Evolutionary conservation across 2,329 filamentous ascomycete genomes (phyloP).

Genomic region (Albifimbria verrucaria): DNA sequence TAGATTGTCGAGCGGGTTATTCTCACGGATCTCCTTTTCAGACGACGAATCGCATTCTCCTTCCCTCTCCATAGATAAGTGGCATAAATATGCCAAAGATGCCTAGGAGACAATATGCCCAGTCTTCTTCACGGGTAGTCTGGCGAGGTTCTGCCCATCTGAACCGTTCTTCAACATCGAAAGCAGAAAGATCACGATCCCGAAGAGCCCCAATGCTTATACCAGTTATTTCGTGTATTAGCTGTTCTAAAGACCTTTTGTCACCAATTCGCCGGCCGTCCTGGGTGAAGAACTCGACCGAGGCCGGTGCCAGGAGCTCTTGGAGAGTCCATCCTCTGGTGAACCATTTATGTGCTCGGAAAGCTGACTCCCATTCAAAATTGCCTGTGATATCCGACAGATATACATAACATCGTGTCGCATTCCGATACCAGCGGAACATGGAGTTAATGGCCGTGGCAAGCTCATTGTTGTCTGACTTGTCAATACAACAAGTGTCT

Average conservation of each 20-base stretch:
- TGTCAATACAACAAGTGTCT: constrained; percentile 16
- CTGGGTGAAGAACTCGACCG: constrained; percentile 19
- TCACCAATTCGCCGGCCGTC: constrained; percentile 14
- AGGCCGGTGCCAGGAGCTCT: constrained; percentile 18
- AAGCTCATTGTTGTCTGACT: constrained; percentile 8
- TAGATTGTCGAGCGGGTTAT: neutral
- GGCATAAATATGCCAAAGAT: constrained; percentile 15
- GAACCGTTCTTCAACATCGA: constrained; percentile 11
- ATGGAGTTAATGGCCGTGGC: constrained; percentile 13
- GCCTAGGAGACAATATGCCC: constrained; percentile 13
- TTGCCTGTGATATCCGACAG: constrained; percentile 8
- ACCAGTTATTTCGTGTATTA: constrained; percentile 18
- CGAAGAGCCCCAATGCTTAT: constrained; percentile 14
- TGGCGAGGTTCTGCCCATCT: constrained; percentile 12
- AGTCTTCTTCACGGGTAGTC: constrained; percentile 12
- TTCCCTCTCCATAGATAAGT: constrained; percentile 13
- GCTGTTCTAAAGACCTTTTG: constrained; percentile 15
- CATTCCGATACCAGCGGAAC: constrained; percentile 14
- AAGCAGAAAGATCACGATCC: constrained; percentile 6
- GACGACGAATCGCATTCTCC: constrained; percentile 7
- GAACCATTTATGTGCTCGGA: neutral
- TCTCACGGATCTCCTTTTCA: constrained; percentile 6
- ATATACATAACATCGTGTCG: constrained; percentile 12
- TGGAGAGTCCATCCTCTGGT: constrained; percentile 4
- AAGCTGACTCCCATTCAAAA: neutral